These are phyloP conservation scores for Botrytis sinoallii DNA, from an alignment of 2,329 filamentous ascomycete species.

Conservation along the genomic window DNA sequence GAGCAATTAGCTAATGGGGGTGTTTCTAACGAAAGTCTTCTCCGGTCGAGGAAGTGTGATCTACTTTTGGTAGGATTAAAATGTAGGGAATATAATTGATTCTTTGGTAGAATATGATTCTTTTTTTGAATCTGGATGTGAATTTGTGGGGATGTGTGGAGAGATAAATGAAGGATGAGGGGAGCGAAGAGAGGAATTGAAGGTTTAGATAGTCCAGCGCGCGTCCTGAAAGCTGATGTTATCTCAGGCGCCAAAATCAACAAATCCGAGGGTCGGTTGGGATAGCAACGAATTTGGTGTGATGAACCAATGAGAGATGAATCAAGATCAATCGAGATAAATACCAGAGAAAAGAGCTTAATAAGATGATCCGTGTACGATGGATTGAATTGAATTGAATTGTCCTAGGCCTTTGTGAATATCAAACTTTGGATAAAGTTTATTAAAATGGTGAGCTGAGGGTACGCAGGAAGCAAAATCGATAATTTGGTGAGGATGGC, in stretches of 20 bases:
- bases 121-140: not conserved
- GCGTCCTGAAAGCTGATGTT: slow-evolving; percentile 4
- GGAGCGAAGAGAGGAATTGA: slow-evolving; percentile 2
- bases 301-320: not conserved
- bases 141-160: slow-evolving; percentile 16
- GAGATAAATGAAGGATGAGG: slow-evolving; percentile 4
- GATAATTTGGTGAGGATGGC: not conserved
- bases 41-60: slow-evolving; percentile 7
- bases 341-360: not conserved
- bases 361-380: not conserved
- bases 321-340: too few relatives aligned
- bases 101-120: not conserved
- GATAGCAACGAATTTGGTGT: slow-evolving; percentile 1
- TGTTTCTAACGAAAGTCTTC: slow-evolving; percentile 14
- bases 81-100: not conserved
- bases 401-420: not conserved
- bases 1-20: slow-evolving; percentile 1
- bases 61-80: not conserved
- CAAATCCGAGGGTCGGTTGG: slow-evolving; percentile 9
- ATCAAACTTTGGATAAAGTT: not conserved
- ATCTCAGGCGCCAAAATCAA: slow-evolving; percentile 21
- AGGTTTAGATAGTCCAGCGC: slow-evolving; percentile 16
- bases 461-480: not conserved
- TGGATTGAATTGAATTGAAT: not conserved
- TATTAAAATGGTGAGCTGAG: not conserved